Evolutionary conservation across 2,329 filamentous ascomycete species (phyloP), one percentile per base, ranked within the genome.

Genomic region (Penicillium sp.): DNA sequence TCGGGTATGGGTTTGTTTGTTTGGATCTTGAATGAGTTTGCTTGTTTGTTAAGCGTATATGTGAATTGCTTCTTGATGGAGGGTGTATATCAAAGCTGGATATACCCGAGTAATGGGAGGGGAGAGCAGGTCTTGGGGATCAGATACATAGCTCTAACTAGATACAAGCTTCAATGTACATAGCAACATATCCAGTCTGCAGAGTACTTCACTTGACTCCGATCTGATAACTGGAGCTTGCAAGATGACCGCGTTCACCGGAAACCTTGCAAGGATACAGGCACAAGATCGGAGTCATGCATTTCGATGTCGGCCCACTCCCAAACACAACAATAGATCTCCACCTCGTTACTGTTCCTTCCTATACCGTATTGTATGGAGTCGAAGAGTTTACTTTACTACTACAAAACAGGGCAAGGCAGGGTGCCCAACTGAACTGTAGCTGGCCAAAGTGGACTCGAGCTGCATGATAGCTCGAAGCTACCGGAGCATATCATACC

Each of bases 401-500:
- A 57, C 58, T 53, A 33, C 51, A 60, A 45, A 64, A 37, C 55
- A 53, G 19, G 53, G 38, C 55, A 53, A 17, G 53, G 38, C 51
- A 65, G 26, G 5, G 35, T 44, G 42, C 50, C 60, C 53, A 59
- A 55, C 30, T 24, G 22, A 59, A 55, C 30, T 24, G 22, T 22
- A 35, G 35, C 35, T 24, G 47, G 45, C 45, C 45, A 60, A 62
- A 61, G 66, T 66, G 66, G 68, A 68, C 35, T 63, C 60, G 44
- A 60, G n/a, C 51, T 61, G 61, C 63, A 62, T 55, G 44, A 49
- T 47, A 60, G 60, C 28, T 62, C 47, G 28, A 65, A 61, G 61
- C 57, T 66, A 60, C 42, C 42, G 58, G 58, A 60, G 62, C 61
- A 68, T 68, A 65, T 67, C 64, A 66, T 62, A 60, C 57, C 51